Percentiles rank a stretch among this genome's conserved stretches.
These are phyloP conservation scores for Trichoderma citrinoviride DNA, from an alignment of 2,329 filamentous ascomycete species.

Conservation along the genomic window DNA sequence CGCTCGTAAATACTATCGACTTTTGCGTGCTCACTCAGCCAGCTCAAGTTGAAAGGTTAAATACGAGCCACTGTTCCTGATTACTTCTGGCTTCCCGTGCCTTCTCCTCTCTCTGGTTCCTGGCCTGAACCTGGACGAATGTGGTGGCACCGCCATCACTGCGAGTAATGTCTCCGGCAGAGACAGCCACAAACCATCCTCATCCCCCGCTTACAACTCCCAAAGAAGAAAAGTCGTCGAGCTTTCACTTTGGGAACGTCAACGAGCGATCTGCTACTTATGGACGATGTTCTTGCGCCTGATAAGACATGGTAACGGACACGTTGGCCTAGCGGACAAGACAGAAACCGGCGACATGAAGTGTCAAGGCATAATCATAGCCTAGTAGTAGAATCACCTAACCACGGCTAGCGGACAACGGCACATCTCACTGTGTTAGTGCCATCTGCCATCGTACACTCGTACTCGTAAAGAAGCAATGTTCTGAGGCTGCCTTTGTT, in stretches of 20 bases:
- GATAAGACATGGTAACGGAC: slow-evolving; percentile 7
- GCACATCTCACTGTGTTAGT: slow-evolving; percentile 7
- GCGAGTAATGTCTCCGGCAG: neutral
- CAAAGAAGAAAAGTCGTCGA: neutral
- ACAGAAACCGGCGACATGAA: neutral
- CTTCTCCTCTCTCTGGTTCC: slow-evolving; percentile 13
- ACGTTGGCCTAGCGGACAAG: slow-evolving; percentile 1
- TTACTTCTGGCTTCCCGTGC: slow-evolving; percentile 3
- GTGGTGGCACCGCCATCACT: neutral
- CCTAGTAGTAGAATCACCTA: neutral
- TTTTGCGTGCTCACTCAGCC: slow-evolving; percentile 17
- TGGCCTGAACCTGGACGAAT: neutral
- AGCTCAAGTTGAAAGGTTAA: slow-evolving; percentile 15
- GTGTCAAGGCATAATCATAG: neutral
- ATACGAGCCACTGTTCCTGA: slow-evolving; percentile 17
- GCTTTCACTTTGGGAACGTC: neutral
- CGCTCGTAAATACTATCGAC: slow-evolving; percentile 12
- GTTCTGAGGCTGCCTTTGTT: slow-evolving; percentile 2
- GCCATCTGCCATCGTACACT: neutral
- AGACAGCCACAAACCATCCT: neutral
- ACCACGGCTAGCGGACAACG: neutral
- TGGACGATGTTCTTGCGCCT: neutral
- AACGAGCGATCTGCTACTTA: neutral
- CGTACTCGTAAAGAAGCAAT: slow-evolving; percentile 4
- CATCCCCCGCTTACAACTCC: neutral